Base-by-base conservation (phyloP, 2,329 filamentous ascomycete species). In the Laburnicola sp. region DNA sequence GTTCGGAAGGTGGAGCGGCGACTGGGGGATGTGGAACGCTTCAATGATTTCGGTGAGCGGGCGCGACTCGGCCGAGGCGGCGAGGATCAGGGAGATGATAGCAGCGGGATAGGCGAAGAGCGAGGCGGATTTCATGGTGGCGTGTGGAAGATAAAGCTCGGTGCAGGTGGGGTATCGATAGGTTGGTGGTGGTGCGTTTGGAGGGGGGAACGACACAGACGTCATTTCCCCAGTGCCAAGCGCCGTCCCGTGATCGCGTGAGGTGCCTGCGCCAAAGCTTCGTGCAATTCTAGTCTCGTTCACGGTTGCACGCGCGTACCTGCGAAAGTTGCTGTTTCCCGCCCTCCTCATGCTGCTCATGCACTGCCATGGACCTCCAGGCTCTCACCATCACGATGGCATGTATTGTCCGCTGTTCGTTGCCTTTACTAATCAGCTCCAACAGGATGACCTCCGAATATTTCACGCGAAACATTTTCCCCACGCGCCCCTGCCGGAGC, bases 381-480 rank as follows among this genome's bases (percentile, higher is more conserved):
- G 32, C 70, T 25, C 70, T 68, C 10, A 66, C 60, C 2, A 64
- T 73, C 42, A 73, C 66, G 11, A 54, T 65, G 28, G 70, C 71
- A 62, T 27, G 63, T 60, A 9, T 22, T 45, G 28, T 35, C 22
- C n/a, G 8, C 26, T 44, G 3, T 31, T 2, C n/a, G 6, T 36
- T 30, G 39, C 26, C 21, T 34, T 9, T 30, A 27, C 43, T 50
- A 27, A 59, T n/a, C n/a, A 62, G 9, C 1, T 42, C 44, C 39
- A 8, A 22, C 55, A 79, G 76, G 71, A 75, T 49, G 74, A 78
- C 59, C 68, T 78, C 41, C 64, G 71, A 47, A 56, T 61, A 4
- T 79, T 78, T 45, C 75, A 78, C 59, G 56, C 62, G 45, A 68
- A 66, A 48, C 75, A 78, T 56, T 78, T 78, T 50, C 69, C 74